Evolutionary conservation across 305 asterid genomes (phyloP), one percentile per base, ranked within the genome.

Genomic region (Petunia hybrid): DNA sequence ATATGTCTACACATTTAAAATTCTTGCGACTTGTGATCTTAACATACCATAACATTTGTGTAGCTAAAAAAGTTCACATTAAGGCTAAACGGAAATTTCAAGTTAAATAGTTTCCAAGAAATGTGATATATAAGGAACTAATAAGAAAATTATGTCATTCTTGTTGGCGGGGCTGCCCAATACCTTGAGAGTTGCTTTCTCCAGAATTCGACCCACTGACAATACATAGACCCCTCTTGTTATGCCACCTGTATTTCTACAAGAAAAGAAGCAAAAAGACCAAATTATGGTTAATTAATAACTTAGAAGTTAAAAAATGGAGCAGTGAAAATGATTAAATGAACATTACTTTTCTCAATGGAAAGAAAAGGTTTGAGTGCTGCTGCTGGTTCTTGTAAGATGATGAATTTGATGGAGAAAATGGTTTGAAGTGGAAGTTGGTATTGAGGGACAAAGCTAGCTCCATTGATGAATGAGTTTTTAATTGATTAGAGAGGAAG

Each of bases 391-490:
- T 78, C 5, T 6, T n/a, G 76, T 85, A 70, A 53, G 69, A 53
- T 83, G 76, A 59, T 7, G 87, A 89, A 90, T 65, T 85, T 83
- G 31, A 31, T 79, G 82, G 76, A 81, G 80, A 74, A 71, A 46
- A 66, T 70, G 86, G 86, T 22, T 87, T 85, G 2, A 53, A 41
- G 7, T 64, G 84, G 80, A 45, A 38, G 82, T 13, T 79, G 46
- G 76, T 82, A 83, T 81, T 82, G 68, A 76, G 63, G 66, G 87
- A 80, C 70, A 83, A 35, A 78, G 85, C 67, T 66, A 84, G 86
- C 90, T 95, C 93, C 98, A 94, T 94, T 85, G 9, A 48, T 70
- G 42, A 38, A 40, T n/a, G 6, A 22, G 31, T 0, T 22, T 22
- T 22, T 22, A 22, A 22, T 22, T 0, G 31, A 22, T 22, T 22